Conservation (phyloP, 768 basidiomycete genomes). For the Tulasnella calospora region DNA sequence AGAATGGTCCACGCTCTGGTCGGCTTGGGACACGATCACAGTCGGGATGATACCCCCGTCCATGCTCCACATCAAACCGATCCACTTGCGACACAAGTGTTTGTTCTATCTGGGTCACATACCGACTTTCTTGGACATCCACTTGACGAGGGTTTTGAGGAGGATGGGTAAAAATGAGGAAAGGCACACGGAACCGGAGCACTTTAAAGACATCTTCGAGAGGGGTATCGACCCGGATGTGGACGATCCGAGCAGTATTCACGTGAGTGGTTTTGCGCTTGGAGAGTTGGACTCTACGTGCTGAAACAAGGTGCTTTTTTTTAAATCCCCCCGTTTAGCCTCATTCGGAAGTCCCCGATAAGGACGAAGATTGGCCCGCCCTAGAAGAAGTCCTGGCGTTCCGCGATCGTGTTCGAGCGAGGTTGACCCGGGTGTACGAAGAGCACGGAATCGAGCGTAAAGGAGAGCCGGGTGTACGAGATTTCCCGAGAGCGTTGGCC, state of each 20-base stretch:
- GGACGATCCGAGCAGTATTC: slow-evolving; percentile 79
- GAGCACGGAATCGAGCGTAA: slow-evolving; percentile 50
- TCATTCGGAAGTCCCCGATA: slow-evolving; percentile 81
- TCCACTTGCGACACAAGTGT: slow-evolving; percentile 90
- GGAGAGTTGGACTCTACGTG: no score
- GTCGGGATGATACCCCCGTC: slow-evolving; percentile 77
- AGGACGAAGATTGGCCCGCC: slow-evolving; percentile 81
- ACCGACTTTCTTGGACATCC: slow-evolving; percentile 83
- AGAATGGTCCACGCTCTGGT: slow-evolving; percentile 85
- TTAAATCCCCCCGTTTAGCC: slow-evolving; percentile 43
- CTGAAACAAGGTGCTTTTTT: background rate
- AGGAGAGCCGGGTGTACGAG: slow-evolving; percentile 25
- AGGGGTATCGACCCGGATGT: slow-evolving; percentile 95
- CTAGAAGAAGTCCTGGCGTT: slow-evolving; percentile 67
- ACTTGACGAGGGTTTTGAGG: slow-evolving; percentile 41
- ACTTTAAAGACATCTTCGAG: slow-evolving; percentile 80
- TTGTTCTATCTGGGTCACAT: slow-evolving; percentile 97
- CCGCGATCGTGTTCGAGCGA: slow-evolving; percentile 65
- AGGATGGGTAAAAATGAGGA: slow-evolving; percentile 51
- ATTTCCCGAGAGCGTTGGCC: slow-evolving; percentile 50
- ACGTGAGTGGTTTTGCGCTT: slow-evolving; percentile 48
- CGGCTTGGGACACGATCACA: slow-evolving; percentile 81
- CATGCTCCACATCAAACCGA: slow-evolving; percentile 87
- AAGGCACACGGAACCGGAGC: slow-evolving; percentile 75
- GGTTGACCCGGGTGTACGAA: slow-evolving; percentile 66